Conservation (phyloP, 495 filamentous ascomycete genomes). For the Podospora pseudoanserina region DNA sequence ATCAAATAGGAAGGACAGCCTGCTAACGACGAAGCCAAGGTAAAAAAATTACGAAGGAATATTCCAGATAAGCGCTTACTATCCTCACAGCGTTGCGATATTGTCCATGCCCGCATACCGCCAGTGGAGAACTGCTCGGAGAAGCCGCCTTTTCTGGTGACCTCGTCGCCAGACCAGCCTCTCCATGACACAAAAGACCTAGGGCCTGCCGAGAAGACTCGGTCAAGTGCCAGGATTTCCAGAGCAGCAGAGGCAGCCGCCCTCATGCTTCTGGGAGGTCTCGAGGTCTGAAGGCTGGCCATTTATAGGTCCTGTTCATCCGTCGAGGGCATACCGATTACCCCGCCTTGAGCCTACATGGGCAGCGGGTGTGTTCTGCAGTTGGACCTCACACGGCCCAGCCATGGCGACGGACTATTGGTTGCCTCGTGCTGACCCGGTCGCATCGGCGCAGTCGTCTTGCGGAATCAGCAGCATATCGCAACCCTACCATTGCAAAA, state of each 20-base stretch:
- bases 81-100: background rate
- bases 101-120: background rate
- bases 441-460: background rate
- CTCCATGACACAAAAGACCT: background rate
- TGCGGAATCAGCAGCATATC: slow-evolving; percentile 8
- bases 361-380: slow-evolving; percentile 8
- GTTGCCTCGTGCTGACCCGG: slow-evolving; percentile 18
- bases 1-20: background rate
- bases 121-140: background rate
- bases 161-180: background rate
- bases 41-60: background rate
- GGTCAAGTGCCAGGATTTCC: background rate
- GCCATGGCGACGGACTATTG: slow-evolving; percentile 17
- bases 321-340: background rate
- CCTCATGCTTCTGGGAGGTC: too few species aligned
- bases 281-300: background rate
- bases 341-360: background rate
- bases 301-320: background rate
- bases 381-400: slow-evolving; percentile 8
- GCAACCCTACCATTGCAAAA: background rate
- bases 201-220: background rate
- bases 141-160: background rate
- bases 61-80: background rate
- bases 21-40: background rate
- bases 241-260: background rate